Evolutionary conservation across 768 basidiomycete genomes (phyloP).

Genomic region (Amanita jacksonii): DNA sequence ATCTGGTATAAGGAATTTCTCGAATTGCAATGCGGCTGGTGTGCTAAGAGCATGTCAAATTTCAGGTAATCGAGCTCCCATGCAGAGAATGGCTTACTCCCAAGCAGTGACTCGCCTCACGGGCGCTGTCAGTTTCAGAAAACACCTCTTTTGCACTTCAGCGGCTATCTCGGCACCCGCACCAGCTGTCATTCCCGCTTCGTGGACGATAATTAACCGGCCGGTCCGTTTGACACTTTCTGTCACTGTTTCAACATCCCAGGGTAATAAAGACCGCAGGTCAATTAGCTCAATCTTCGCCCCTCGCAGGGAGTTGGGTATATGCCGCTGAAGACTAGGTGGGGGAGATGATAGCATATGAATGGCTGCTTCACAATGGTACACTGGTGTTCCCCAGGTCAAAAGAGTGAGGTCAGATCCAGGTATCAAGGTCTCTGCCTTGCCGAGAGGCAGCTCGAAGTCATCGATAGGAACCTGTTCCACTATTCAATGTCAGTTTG

Average conservation of each 20-base stretch:
- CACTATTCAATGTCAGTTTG: conserved; percentile 29
- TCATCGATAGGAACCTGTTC: conserved; percentile 92
- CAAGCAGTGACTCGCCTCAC: conserved; percentile 83
- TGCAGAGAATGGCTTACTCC: conserved; percentile 57
- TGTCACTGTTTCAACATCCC: conserved; percentile 73
- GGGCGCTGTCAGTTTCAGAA: conserved; percentile 81
- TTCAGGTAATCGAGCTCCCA: too few species aligned
- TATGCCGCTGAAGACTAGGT: conserved; percentile 45
- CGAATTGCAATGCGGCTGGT: conserved; percentile 78
- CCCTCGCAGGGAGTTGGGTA: conserved; percentile 54
- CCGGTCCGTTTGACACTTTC: conserved; percentile 84
- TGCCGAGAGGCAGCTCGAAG: conserved; percentile 72
- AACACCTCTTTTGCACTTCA: conserved; percentile 81
- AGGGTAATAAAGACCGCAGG: conserved; percentile 80
- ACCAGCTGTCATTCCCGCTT: conserved; percentile 81
- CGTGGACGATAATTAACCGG: conserved; percentile 82
- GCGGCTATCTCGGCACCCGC: conserved; percentile 91
- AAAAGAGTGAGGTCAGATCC: conserved; percentile 86
- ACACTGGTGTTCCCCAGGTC: conserved; percentile 91
- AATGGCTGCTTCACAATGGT: conserved; percentile 80
- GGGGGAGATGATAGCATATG: conserved; percentile 64
- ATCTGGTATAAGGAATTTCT: conserved; percentile 91
- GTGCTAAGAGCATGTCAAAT: conserved; percentile 34
- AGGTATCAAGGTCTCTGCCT: conserved; percentile 63
- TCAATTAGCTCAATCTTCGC: conserved; percentile 87